Conservation (phyloP, 2,329 filamentous ascomycete genomes). For the Aspergillus sergii region DNA sequence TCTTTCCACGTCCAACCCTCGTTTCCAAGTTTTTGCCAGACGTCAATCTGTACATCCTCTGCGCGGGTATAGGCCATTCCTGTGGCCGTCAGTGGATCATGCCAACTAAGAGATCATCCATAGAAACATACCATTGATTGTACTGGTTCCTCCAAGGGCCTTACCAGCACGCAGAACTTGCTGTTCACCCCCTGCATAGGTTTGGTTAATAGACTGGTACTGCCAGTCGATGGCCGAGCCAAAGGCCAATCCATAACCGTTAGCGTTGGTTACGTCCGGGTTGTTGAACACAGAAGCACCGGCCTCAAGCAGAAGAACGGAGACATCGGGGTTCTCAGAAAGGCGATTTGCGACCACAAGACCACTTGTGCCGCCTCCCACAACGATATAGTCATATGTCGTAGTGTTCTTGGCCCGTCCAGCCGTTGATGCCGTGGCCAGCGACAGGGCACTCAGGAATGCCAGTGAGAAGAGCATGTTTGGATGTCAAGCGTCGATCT, state of each 20-base stretch:
- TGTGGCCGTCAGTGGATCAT: constrained; percentile 12
- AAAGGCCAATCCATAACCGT: constrained; percentile 32
- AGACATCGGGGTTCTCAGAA: constrained; percentile 31
- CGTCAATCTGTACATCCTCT: constrained; percentile 41
- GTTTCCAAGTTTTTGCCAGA: constrained; percentile 39
- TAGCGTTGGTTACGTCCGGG: constrained; percentile 29
- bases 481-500: background rate
- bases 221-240: constrained; percentile 46
- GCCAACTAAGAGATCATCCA: background rate
- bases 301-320: constrained; percentile 36
- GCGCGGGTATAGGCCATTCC: constrained; percentile 45
- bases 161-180: constrained; percentile 46
- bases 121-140: constrained; percentile 43
- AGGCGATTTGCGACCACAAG: constrained; percentile 40
- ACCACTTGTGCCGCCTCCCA: constrained; percentile 42
- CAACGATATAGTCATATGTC: constrained; percentile 37
- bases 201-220: constrained; percentile 45
- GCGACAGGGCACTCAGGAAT: constrained; percentile 18
- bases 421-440: constrained; percentile 8
- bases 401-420: background rate
- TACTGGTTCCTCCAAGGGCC: constrained; percentile 47
- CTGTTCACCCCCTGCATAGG: constrained; percentile 37
- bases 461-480: constrained; percentile 5
- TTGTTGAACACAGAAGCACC: constrained; percentile 34
- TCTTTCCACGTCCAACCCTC: constrained; percentile 37